Evolutionary conservation across 2,329 filamentous ascomycete genomes (phyloP).

Genomic region (Penicillium carneum): DNA sequence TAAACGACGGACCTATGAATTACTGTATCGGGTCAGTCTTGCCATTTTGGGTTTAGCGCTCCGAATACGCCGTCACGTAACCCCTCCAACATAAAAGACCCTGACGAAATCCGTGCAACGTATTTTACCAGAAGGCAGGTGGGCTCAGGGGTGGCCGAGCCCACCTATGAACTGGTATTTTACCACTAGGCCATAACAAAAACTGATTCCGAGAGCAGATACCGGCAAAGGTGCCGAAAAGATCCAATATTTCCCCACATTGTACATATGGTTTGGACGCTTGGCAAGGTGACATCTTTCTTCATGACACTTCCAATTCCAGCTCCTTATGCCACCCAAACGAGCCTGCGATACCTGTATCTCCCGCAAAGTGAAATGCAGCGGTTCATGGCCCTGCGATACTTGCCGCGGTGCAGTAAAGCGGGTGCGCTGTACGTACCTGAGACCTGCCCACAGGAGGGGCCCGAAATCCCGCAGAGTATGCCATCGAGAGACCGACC

Average conservation of each 20-base stretch:
- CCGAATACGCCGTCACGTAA: too few relatives aligned
- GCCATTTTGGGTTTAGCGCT: too few relatives aligned
- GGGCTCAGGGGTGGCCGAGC: too few relatives aligned
- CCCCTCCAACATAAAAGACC: too few relatives aligned
- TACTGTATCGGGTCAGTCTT: too few relatives aligned
- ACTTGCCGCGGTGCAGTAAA: conserved; percentile 36
- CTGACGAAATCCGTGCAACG: too few relatives aligned
- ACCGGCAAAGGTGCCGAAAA: conserved; percentile 6
- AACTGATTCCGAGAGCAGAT: not conserved
- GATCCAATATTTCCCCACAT: conserved; percentile 1
- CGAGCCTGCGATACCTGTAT: conserved; percentile 44
- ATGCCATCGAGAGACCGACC: not conserved
- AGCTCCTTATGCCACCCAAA: conserved; percentile 32
- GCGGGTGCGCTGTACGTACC: conserved; percentile 37
- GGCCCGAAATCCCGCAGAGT: conserved; percentile 38
- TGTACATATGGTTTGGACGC: not conserved
- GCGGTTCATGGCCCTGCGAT: conserved; percentile 40
- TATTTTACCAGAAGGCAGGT: too few relatives aligned
- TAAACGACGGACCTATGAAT: too few relatives aligned
- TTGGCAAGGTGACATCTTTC: not conserved
- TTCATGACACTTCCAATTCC: not conserved
- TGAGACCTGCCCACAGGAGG: conserved; percentile 38
- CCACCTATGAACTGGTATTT: too few relatives aligned
- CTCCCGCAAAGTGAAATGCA: conserved; percentile 42
- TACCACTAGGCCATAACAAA: too few relatives aligned